phyloP scores from a whole-genome alignment of 495 filamentous ascomycete genomes.

The Penicillium taxi region DNA sequence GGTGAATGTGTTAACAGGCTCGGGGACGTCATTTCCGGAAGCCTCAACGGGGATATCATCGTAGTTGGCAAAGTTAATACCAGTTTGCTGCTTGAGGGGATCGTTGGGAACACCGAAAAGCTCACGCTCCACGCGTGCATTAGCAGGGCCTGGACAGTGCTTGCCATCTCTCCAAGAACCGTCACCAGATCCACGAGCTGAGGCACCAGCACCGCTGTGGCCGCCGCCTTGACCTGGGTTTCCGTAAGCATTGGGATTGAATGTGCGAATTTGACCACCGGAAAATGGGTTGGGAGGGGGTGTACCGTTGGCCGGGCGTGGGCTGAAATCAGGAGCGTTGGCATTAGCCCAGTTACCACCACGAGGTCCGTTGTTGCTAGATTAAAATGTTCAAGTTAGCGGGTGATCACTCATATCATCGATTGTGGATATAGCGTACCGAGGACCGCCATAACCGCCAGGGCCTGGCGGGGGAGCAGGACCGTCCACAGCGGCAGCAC shows the following conservation, averaged over 20 bases:
- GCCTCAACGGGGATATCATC: constrained; percentile 98
- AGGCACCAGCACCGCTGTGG: constrained; percentile 33
- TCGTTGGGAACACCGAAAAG: constrained; percentile 92
- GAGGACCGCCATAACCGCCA: constrained; percentile 26
- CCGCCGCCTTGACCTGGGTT: constrained; percentile 44
- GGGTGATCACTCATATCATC: background rate
- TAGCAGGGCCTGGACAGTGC: constrained; percentile 81
- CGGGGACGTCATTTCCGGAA: constrained; percentile 87
- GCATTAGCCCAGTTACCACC: constrained; percentile 62
- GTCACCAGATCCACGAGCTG: constrained; percentile 75
- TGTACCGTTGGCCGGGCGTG: constrained; percentile 47
- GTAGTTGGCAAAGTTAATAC: constrained; percentile 99
- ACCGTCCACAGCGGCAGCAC: constrained; percentile 34
- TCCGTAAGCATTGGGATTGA: constrained; percentile 65
- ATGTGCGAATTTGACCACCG: constrained; percentile 34
- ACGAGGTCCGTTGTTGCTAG: constrained; percentile 40
- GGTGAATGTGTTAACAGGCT: constrained; percentile 80
- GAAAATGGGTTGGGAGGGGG: constrained; percentile 32
- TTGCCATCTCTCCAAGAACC: constrained; percentile 96
- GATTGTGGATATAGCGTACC: constrained; percentile 27
- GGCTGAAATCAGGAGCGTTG: constrained; percentile 59
- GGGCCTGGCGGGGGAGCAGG: constrained; percentile 25
- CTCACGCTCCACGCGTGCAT: constrained; percentile 85
- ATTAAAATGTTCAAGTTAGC: constrained; percentile 8
- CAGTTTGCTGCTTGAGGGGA: constrained; percentile 86